These are phyloP conservation scores for Selaginella tamariscina DNA, from an alignment of 75 land plant genomes.

Conservation along the genomic window DNA sequence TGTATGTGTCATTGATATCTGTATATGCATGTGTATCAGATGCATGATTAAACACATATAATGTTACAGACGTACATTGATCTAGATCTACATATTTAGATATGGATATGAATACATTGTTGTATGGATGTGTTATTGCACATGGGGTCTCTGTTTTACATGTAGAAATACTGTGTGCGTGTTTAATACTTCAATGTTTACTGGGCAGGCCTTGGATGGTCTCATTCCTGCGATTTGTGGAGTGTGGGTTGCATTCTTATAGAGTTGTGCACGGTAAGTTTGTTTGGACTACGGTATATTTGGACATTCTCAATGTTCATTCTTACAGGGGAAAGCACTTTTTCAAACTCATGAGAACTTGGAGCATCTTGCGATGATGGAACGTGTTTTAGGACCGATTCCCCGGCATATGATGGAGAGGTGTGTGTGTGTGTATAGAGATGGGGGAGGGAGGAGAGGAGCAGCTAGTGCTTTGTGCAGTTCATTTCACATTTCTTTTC, in stretches of 20 bases:
- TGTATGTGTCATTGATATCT: background rate
- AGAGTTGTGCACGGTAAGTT: conserved; percentile 83
- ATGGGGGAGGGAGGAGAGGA: background rate
- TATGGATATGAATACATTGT: background rate
- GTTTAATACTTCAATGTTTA: no score
- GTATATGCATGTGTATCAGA: background rate
- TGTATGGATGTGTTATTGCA: background rate
- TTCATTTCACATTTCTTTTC: no score
- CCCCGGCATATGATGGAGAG: conserved; percentile 66
- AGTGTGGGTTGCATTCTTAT: conserved; percentile 89
- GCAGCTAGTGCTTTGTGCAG: conserved; percentile 24
- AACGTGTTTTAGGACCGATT: conserved; percentile 81
- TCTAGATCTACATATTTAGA: background rate
- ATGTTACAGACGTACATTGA: background rate
- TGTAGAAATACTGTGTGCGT: no score
- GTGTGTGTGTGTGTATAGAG: no score
- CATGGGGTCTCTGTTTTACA: no score
- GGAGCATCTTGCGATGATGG: conserved; percentile 99
- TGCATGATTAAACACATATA: background rate
- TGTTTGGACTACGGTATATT: background rate
- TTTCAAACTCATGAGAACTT: conserved; percentile 96
- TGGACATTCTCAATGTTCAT: conserved; percentile 12
- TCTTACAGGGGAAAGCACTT: conserved; percentile 67
- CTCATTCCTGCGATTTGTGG: conserved; percentile 90
- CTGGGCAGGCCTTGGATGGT: conserved; percentile 94